Evolutionary conservation across 2,329 filamentous ascomycete genomes (phyloP), one percentile per base, ranked within the genome.

Genomic region (Cryphonectria naterciae): DNA sequence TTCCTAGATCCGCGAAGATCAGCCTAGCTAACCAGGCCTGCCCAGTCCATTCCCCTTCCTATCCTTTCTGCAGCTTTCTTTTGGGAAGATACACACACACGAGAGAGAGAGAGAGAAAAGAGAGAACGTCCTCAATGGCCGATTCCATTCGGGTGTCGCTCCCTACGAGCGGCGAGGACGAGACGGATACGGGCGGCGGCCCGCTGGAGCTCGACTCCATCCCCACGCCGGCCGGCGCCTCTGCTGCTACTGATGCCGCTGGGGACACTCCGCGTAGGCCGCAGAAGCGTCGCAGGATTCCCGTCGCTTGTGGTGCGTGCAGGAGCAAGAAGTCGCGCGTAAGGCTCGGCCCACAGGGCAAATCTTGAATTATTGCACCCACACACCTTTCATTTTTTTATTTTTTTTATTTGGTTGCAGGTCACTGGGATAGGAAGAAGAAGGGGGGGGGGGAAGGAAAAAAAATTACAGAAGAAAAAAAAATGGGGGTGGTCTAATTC

Each of bases 301-400:
- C 71, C 6, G 67, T 71, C 25, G 71, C 71, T 28, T 73, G 71
- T 19, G 69, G 71, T 67, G 69, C 69, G 15, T 73, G 71, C 67
- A 71, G 71, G 52, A 69, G 60, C 64, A 70, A 69, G 64, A 73
- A 73, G 64, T 73, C 71, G 2, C 65, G 71, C 35, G 71, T 71
- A 70, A 66, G 70, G 37, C 62, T 54, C 28, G 19, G n/a, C n/a
- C 37, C 37, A n/a, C 32, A 10, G 58, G 19, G 25, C 58, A 22
- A 11, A 39, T 43, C 7, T n/a, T 39, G 37, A 62, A 13, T 35
- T 2, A 41, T 35, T 61, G 11, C 17, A n/a, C 25, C 58, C 17
- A 10, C 25, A 35, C 28, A 37, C 32, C 10, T 37, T 61, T 43
- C 17, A 43, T 43, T 46, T 6, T 22, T 49, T 41, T 43, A 19